A percentile compares a stretch with the other conserved stretches of the same genome.
Evolutionary conservation across 2,329 filamentous ascomycete species (phyloP).

Genomic region (Pseudocercospora pini-densiflorae): DNA sequence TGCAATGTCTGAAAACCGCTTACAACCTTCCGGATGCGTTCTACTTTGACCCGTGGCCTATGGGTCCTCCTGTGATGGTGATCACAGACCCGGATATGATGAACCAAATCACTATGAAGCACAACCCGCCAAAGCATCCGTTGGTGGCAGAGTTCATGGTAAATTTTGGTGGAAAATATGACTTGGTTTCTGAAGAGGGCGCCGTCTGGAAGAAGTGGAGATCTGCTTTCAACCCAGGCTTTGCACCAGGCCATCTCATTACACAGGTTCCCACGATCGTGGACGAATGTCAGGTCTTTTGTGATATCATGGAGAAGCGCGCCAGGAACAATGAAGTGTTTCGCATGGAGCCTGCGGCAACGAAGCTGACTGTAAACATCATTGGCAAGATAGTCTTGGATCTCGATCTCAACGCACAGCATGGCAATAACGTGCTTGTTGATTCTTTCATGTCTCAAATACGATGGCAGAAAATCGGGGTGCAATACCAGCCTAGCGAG

Average conservation of each 20-base stretch:
- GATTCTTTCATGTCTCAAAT: slow-evolving; percentile 43
- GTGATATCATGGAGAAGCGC: slow-evolving; percentile 41
- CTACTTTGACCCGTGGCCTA: slow-evolving; percentile 53
- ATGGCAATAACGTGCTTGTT: slow-evolving; percentile 42
- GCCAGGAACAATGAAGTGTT: slow-evolving; percentile 45
- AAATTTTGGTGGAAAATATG: slow-evolving; percentile 42
- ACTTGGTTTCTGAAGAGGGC: slow-evolving; percentile 45
- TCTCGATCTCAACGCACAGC: slow-evolving; percentile 44
- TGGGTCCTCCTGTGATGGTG: slow-evolving; percentile 41
- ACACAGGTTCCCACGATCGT: slow-evolving; percentile 45
- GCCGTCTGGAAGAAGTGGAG: slow-evolving; percentile 51
- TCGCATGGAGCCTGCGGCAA: slow-evolving; percentile 46
- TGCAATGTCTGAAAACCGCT: slow-evolving; percentile 42
- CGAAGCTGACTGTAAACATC: slow-evolving; percentile 48
- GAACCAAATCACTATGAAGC: slow-evolving; percentile 44
- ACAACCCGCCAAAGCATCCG: slow-evolving; percentile 41
- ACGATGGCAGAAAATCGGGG: slow-evolving; percentile 41
- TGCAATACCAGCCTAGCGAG: slow-evolving; percentile 43
- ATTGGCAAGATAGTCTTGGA: slow-evolving; percentile 49
- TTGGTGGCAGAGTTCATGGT: slow-evolving; percentile 38
- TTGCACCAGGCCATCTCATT: slow-evolving; percentile 45
- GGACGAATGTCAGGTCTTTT: slow-evolving; percentile 41
- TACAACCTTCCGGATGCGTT: slow-evolving; percentile 46
- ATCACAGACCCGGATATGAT: slow-evolving; percentile 46
- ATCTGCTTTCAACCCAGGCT: slow-evolving; percentile 50